A percentile compares a stretch with the other conserved stretches of the same genome.
Evolutionary conservation across 2,329 filamentous ascomycete genomes (phyloP).

Genomic region (Diaporthe amygdali): DNA sequence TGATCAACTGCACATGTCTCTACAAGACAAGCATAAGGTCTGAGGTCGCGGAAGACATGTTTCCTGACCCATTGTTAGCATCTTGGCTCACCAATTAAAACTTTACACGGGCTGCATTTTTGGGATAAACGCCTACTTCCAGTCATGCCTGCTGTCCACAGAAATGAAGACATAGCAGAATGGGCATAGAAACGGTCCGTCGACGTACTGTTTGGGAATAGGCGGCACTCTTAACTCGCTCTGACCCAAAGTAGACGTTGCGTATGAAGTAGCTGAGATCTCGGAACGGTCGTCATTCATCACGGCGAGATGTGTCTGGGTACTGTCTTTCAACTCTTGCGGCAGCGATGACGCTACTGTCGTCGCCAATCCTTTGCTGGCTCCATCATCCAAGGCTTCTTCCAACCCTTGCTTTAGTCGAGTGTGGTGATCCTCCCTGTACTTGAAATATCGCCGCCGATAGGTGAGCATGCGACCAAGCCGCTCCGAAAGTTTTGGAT

Average conservation of each 20-base stretch:
- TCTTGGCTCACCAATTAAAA: too few relatives aligned
- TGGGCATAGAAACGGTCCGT: conserved; percentile 3
- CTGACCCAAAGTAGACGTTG: neutral
- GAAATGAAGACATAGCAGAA: neutral
- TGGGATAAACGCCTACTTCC: neutral
- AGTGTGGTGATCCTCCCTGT: conserved; percentile 1
- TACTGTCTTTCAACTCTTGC: neutral
- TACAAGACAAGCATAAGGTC: neutral
- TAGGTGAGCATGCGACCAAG: neutral
- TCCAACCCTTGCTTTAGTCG: neutral
- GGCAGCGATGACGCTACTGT: conserved; percentile 2
- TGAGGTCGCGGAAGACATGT: neutral
- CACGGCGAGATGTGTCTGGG: neutral
- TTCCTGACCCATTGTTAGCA: neutral
- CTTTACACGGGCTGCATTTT: neutral
- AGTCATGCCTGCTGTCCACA: neutral
- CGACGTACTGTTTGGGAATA: neutral
- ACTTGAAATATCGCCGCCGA: neutral
- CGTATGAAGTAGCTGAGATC: neutral
- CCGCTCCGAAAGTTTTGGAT: neutral
- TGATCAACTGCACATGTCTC: neutral
- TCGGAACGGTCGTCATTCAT: neutral
- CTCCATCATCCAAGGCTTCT: neutral
- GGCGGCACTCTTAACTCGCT: neutral
- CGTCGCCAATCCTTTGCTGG: neutral